phyloP scores from a whole-genome alignment of 345 rosid genomes.

The Xanthoceras sorbifolium region DNA sequence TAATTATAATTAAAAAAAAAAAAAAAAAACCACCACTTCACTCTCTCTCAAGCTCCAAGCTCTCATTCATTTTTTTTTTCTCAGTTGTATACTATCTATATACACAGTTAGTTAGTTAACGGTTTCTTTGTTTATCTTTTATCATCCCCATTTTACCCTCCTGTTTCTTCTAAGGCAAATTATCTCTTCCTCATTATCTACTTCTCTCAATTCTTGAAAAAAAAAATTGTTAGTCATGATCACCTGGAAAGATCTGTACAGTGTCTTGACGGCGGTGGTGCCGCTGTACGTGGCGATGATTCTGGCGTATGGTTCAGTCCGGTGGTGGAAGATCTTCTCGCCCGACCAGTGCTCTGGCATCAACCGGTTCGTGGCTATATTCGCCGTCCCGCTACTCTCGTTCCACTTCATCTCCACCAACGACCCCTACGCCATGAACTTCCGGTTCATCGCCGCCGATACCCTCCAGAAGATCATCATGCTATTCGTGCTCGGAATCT shows the following conservation, averaged over 20 bases:
- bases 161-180: not conserved
- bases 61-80: not conserved
- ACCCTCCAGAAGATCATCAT: constrained; percentile 83
- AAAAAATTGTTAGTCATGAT: constrained; percentile 48
- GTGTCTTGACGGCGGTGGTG: constrained; percentile 81
- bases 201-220: no score
- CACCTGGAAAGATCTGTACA: constrained; percentile 71
- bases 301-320: constrained; percentile 91
- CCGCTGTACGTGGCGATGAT: constrained; percentile 97
- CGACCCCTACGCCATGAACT: constrained; percentile 79
- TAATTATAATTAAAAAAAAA: not conserved
- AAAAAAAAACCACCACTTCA: not conserved
- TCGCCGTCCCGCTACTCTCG: constrained; percentile 92
- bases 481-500: constrained; percentile 53
- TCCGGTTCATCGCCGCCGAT: constrained; percentile 88
- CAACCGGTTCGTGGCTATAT: constrained; percentile 91
- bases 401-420: constrained; percentile 94
- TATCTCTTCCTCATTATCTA: not conserved
- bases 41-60: not conserved
- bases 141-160: constrained; percentile 33
- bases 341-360: constrained; percentile 98
- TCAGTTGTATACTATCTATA: no score
- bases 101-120: constrained; percentile 36
- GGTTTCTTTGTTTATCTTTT: constrained; percentile 23
- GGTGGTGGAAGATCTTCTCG: constrained; percentile 95